Conservation (phyloP, 345 rosid species). For the Syzygium grande region DNA sequence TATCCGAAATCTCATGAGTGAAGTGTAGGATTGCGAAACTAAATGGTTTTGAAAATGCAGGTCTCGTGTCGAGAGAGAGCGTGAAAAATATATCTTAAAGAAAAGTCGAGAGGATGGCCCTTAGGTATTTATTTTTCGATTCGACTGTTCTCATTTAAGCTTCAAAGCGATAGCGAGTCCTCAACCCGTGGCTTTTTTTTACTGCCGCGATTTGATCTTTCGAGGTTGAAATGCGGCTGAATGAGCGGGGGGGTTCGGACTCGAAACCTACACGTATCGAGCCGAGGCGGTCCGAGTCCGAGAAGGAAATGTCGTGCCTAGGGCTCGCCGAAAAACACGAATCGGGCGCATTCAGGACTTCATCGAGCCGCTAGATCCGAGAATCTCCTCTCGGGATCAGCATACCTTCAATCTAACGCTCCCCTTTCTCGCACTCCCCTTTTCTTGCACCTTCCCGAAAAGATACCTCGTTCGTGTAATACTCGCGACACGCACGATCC, state of each 20-base stretch:
- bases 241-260: too few relatives aligned
- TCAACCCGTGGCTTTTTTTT: neutral
- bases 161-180: neutral
- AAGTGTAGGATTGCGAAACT: too few relatives aligned
- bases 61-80: too few relatives aligned
- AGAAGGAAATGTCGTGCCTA: neutral
- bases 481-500: neutral
- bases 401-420: too few relatives aligned
- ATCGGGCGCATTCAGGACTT: neutral
- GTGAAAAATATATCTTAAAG: neutral
- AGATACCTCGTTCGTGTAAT: too few relatives aligned
- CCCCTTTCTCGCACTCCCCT: too few relatives aligned
- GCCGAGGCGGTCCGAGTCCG: neutral
- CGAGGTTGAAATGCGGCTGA: too few relatives aligned
- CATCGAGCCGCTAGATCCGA: neutral
- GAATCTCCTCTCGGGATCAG: neutral
- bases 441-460: neutral
- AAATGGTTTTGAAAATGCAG: too few relatives aligned
- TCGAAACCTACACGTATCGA: rapidly evolving
- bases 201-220: neutral
- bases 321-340: neutral
- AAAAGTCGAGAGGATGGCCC: neutral
- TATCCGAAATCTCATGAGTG: too few relatives aligned
- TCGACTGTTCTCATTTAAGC: neutral
- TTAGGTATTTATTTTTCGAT: neutral